These are phyloP conservation scores for Aspergillus bombycis DNA, from an alignment of 2,329 filamentous ascomycete genomes.

Conservation along the genomic window DNA sequence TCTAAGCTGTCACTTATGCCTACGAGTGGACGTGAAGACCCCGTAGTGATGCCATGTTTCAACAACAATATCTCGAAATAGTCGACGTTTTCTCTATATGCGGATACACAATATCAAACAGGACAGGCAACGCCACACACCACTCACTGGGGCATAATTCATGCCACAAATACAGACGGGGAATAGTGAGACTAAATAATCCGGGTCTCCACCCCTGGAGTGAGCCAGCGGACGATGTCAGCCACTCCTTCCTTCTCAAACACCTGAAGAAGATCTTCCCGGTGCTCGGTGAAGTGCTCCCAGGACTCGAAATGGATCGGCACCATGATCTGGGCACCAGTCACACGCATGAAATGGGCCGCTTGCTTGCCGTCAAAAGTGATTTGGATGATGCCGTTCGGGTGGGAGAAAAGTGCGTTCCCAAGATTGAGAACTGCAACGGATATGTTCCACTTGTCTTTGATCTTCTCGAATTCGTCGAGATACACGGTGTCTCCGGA, in stretches of 20 bases:
- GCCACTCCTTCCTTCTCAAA: neutral
- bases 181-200: neutral
- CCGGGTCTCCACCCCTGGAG: neutral
- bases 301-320: slow-evolving; percentile 55
- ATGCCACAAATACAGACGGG: neutral
- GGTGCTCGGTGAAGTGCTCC: slow-evolving; percentile 48
- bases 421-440: slow-evolving; percentile 49
- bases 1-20: neutral
- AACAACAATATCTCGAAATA: neutral
- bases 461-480: slow-evolving; percentile 42
- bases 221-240: neutral
- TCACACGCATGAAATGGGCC: slow-evolving; percentile 42
- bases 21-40: neutral
- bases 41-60: neutral
- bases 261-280: slow-evolving; percentile 18
- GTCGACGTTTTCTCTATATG: neutral
- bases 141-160: neutral
- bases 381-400: slow-evolving; percentile 36
- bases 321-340: slow-evolving; percentile 48
- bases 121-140: neutral
- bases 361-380: slow-evolving; percentile 52
- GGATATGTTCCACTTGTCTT: slow-evolving; percentile 40
- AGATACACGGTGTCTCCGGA: slow-evolving; percentile 55
- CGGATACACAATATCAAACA: neutral
- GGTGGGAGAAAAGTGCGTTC: slow-evolving; percentile 33